Evolutionary conservation across 2,329 filamentous ascomycete species (phyloP).

Genomic region (Lojkania enalia): DNA sequence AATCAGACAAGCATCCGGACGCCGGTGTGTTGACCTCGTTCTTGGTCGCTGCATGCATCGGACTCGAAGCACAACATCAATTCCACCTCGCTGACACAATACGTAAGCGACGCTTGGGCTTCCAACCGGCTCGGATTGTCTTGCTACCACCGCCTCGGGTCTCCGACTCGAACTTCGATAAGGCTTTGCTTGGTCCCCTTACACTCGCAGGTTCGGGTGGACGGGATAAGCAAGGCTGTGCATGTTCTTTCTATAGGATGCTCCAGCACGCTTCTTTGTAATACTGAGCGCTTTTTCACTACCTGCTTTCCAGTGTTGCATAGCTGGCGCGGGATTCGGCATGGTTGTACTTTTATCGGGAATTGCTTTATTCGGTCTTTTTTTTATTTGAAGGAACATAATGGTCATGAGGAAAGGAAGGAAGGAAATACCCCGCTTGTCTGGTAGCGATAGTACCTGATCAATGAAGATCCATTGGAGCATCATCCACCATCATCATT

Average conservation of each 20-base stretch:
- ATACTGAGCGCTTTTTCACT: slow-evolving; percentile 38
- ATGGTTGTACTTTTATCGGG: slow-evolving; percentile 19
- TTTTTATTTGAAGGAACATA: slow-evolving; percentile 7
- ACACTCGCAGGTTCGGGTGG: slow-evolving; percentile 45
- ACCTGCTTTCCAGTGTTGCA: slow-evolving; percentile 30
- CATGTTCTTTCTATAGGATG: slow-evolving; percentile 31
- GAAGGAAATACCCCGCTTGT: slow-evolving; percentile 24
- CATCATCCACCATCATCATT: no score
- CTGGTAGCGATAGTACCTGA: slow-evolving; percentile 24
- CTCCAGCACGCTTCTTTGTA: slow-evolving; percentile 32
- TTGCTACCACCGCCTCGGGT: slow-evolving; percentile 19
- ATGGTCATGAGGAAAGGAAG: slow-evolving; percentile 9
- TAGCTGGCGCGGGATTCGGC: slow-evolving; percentile 34
- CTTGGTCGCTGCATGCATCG: no score
- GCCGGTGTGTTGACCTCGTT: slow-evolving; percentile 15
- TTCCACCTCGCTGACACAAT: slow-evolving; percentile 22
- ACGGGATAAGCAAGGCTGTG: slow-evolving; percentile 29
- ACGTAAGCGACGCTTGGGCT: slow-evolving; percentile 15
- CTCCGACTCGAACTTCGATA: slow-evolving; percentile 32
- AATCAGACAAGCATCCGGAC: slow-evolving; percentile 23
- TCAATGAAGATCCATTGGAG: slow-evolving; percentile 14
- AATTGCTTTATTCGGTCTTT: background rate
- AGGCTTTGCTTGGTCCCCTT: slow-evolving; percentile 24
- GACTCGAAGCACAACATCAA: no score
- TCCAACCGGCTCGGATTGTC: slow-evolving; percentile 16